Evolutionary conservation across 2,329 filamentous ascomycete species (phyloP).

Genomic region (Rosellinia necatrix): DNA sequence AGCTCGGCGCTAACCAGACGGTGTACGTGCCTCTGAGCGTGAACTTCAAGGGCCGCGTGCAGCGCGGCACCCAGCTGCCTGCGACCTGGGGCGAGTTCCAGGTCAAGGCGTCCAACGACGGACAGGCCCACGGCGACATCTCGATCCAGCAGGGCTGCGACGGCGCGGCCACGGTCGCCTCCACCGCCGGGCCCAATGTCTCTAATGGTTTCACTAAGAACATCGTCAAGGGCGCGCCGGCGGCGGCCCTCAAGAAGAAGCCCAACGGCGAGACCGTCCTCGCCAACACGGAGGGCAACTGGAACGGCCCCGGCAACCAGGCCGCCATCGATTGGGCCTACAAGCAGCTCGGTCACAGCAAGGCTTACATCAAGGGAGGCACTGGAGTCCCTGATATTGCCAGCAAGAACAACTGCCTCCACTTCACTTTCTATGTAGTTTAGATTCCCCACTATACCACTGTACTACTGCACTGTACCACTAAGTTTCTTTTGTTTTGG

Average conservation of each 20-base stretch:
- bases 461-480: neutral
- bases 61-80: constrained; percentile 44
- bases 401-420: constrained; percentile 40
- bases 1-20: constrained; percentile 38
- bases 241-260: constrained; percentile 40
- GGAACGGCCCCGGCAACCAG: constrained; percentile 44
- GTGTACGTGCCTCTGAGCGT: constrained; percentile 40
- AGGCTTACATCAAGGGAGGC: constrained; percentile 44
- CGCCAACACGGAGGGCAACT: constrained; percentile 45
- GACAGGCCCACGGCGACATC: constrained; percentile 46
- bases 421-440: constrained; percentile 36
- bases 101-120: constrained; percentile 43
- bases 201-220: constrained; percentile 42
- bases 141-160: constrained; percentile 46
- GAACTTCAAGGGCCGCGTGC: constrained; percentile 48
- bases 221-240: constrained; percentile 42
- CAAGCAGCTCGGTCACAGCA: constrained; percentile 39
- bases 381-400: constrained; percentile 43
- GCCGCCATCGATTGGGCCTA: constrained; percentile 43
- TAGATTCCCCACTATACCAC: no score
- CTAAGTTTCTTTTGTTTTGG: neutral
- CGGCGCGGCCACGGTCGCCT: constrained; percentile 44
- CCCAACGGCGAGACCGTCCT: constrained; percentile 42
- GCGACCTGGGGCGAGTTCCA: constrained; percentile 49
- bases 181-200: constrained; percentile 43